Percentiles rank a stretch among this genome's conserved stretches.
Evolutionary conservation across 306 rosid species (phyloP).

Genomic region (Neltuma alba): DNA sequence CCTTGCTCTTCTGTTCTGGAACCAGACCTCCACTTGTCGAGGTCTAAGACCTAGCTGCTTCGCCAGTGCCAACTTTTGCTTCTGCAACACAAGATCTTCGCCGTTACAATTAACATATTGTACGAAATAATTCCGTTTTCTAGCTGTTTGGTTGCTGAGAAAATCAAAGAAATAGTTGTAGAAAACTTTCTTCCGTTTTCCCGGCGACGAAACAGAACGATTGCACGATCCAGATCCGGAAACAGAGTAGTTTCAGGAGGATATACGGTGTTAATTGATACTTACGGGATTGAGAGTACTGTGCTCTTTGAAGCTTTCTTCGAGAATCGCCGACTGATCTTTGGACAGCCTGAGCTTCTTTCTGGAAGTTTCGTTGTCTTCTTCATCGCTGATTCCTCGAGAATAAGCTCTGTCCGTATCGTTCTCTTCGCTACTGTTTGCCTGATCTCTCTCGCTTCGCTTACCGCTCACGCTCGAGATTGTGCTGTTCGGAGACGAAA

Average conservation of each 20-base stretch:
- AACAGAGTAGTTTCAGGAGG: neutral
- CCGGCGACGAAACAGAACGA: neutral
- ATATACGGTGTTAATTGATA: neutral
- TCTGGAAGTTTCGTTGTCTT: slow-evolving; percentile 79
- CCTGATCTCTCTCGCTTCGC: slow-evolving; percentile 70
- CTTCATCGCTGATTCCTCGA: slow-evolving; percentile 80
- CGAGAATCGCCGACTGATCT: slow-evolving; percentile 86
- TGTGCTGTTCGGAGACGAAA: slow-evolving; percentile 90
- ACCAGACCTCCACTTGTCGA: slow-evolving; percentile 96
- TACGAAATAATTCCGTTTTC: neutral
- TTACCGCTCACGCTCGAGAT: slow-evolving; percentile 86
- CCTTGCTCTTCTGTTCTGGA: slow-evolving; percentile 98
- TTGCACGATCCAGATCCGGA: neutral
- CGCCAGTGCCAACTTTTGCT: slow-evolving; percentile 83
- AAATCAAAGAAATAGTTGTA: slow-evolving; percentile 12
- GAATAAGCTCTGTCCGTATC: slow-evolving; percentile 66
- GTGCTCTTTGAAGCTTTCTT: slow-evolving; percentile 91
- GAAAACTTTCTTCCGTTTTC: neutral
- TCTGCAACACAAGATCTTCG: slow-evolving; percentile 49
- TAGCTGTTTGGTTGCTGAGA: slow-evolving; percentile 28
- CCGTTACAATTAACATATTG: slow-evolving; percentile 24
- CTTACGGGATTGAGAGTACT: slow-evolving; percentile 94
- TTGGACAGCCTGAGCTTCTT: slow-evolving; percentile 89
- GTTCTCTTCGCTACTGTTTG: slow-evolving; percentile 54
- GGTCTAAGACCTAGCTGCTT: slow-evolving; percentile 83